phyloP scores from a whole-genome alignment of 495 filamentous ascomycete genomes.

The Thermochaetoides thermophila region DNA sequence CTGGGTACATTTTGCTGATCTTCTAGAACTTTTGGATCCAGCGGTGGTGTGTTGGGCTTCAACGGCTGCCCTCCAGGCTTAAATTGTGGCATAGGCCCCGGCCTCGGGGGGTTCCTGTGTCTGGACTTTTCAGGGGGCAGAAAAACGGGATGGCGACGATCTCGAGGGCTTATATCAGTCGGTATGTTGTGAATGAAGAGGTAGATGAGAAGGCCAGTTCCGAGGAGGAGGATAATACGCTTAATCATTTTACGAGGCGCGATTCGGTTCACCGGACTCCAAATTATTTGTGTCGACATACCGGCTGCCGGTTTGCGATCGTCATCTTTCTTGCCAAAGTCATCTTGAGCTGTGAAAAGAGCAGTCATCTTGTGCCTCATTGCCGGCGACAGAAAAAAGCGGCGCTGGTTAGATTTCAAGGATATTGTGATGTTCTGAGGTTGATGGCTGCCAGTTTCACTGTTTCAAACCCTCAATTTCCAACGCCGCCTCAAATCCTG shows the following conservation, averaged over 20 bases:
- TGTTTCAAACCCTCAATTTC: too few species aligned
- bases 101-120: constrained; percentile 9
- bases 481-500: too few species aligned
- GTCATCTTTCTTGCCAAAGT: constrained; percentile 36
- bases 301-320: constrained; percentile 27
- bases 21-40: not conserved
- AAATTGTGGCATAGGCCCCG: constrained; percentile 10
- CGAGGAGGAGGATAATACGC: constrained; percentile 21
- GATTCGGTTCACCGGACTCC: constrained; percentile 16
- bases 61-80: constrained; percentile 6
- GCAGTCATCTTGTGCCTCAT: constrained; percentile 21
- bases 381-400: not conserved
- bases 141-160: constrained; percentile 18
- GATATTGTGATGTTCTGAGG: too few species aligned
- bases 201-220: constrained; percentile 20
- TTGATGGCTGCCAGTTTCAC: too few species aligned
- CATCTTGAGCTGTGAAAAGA: constrained; percentile 32
- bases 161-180: constrained; percentile 16
- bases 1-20: not conserved
- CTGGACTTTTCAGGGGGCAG: constrained; percentile 9
- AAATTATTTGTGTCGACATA: constrained; percentile 12
- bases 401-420: too few species aligned
- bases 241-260: constrained; percentile 24
- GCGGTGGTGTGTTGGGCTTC: not conserved
- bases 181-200: constrained; percentile 32